Evolutionary conservation across 495 filamentous ascomycete genomes (phyloP).

Genomic region (Aspergillus mulundensis): DNA sequence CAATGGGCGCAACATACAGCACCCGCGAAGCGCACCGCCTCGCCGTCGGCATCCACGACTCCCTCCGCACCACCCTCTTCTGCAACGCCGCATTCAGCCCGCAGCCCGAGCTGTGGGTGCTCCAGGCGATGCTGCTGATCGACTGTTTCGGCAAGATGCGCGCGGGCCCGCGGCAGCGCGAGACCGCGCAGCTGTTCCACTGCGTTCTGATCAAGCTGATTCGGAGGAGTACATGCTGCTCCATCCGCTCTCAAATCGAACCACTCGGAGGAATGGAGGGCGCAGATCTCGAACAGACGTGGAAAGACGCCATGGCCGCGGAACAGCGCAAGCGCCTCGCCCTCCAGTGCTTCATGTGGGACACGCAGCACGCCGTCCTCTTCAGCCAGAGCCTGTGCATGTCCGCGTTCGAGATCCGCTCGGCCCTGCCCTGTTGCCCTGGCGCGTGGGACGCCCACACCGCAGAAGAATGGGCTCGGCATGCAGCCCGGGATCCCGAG

Average conservation of each 20-base stretch:
- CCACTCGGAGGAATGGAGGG: background rate
- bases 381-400: conserved; percentile 57
- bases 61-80: conserved; percentile 42
- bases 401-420: conserved; percentile 53
- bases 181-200: conserved; percentile 53
- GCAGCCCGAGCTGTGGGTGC: conserved; percentile 48
- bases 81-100: conserved; percentile 42
- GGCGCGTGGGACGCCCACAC: conserved; percentile 48
- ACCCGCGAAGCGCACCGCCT: conserved; percentile 52
- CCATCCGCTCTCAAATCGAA: conserved; percentile 20
- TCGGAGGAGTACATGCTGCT: conserved; percentile 50
- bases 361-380: conserved; percentile 52
- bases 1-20: conserved; percentile 53
- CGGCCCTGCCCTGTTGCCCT: conserved; percentile 44
- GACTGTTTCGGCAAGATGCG: conserved; percentile 56
- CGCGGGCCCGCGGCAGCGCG: conserved; percentile 52
- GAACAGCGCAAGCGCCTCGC: conserved; percentile 53
- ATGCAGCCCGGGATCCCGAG: conserved; percentile 26
- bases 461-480: conserved; percentile 41
- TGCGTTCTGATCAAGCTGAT: conserved; percentile 57
- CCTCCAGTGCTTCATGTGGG: conserved; percentile 58
- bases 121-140: conserved; percentile 55
- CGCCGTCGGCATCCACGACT: conserved; percentile 48
- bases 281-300: conserved; percentile 15
- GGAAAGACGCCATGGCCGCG: conserved; percentile 45